Evolutionary conservation across 2,329 filamentous ascomycete genomes (phyloP), one percentile per base, ranked within the genome.

Genomic region (Neoscytalidium dimidiatum): DNA sequence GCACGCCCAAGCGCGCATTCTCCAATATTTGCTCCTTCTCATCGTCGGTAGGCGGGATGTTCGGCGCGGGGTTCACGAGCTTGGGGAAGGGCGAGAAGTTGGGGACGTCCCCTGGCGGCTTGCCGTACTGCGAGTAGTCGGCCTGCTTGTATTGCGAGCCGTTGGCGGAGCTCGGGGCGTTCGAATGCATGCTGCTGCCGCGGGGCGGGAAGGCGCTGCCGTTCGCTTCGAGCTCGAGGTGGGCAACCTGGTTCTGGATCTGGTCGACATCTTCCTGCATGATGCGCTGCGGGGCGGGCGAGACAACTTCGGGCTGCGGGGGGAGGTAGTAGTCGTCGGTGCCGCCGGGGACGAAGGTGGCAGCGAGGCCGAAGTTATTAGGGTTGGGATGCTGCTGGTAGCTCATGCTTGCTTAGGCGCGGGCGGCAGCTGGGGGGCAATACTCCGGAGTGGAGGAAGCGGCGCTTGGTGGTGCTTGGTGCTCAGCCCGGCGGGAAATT

Each of bases 71-170:
- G 70, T 89, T 86, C 72, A 86, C 86, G 61, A 97, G 86, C 76
- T 92, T 91, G 31, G 95, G 95, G 75, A 99, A 98, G 3, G 92
- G 92, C 52, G 94, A 97, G 80, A 96, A 95, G 74, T 90, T 91
- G 43, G 94, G 92, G 38, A 86, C 81, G 61, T 88, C 86, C 71
- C 79, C 75, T 46, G 44, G 26, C 33, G 53, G 33, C 61, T 72
- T 74, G 62, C 71, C 70, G 56, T 77, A 78, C 63, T 74, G 75
- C 63, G 75, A 74, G 71, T 79, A 79, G 68, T 77, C 75, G 41
- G 72, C 74, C 8, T 70, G 61, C 13, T 58, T 69, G 67, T 38
- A 66, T 26, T 64, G 48, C 23, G 35, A 48, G 53, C 53, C 51
- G 64, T 65, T 52, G 41, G 46, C 23, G 48, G 29, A 6, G 68